phyloP scores from a whole-genome alignment of 1,284 basidiomycete species.

The Cutaneotrichosporon curvatum region DNA sequence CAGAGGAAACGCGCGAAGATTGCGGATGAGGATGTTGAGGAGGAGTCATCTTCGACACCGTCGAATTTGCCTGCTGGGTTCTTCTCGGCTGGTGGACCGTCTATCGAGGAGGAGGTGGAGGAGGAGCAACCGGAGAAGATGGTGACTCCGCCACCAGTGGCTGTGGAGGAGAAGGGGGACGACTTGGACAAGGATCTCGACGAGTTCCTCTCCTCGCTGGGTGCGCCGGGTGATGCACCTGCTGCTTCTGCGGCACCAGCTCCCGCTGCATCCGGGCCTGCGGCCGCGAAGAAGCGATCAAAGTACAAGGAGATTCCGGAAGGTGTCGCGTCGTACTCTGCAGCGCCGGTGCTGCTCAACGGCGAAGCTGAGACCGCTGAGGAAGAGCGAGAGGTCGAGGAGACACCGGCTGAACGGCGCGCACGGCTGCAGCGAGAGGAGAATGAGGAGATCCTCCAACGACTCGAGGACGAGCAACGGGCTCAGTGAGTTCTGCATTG shows the following conservation, averaged over 20 bases:
- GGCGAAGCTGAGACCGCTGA: conserved; percentile 8
- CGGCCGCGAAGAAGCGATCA: conserved; percentile 7
- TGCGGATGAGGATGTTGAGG: conserved; percentile 18
- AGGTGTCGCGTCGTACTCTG: conserved; percentile 40
- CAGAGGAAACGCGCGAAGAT: conserved; percentile 22
- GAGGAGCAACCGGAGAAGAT: background rate
- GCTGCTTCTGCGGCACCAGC: background rate
- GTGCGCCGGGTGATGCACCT: conserved; percentile 17
- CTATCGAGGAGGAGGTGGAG: conserved; percentile 1
- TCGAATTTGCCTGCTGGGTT: conserved; percentile 30
- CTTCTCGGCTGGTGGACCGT: conserved; percentile 27
- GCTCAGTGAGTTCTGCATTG: conserved; percentile 41
- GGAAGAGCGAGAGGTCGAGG: conserved; percentile 32
- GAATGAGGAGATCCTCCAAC: conserved; percentile 43
- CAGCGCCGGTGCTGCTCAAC: conserved; percentile 36
- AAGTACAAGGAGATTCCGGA: conserved; percentile 23
- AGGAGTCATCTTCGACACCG: background rate
- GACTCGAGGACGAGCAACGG: conserved; percentile 44
- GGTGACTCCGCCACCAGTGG: too few relatives aligned
- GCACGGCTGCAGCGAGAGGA: conserved; percentile 40
- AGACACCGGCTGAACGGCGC: conserved; percentile 39
- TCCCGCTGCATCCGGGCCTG: conserved; percentile 7
- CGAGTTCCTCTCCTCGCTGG: conserved; percentile 43
- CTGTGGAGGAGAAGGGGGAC: background rate
- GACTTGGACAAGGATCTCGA: conserved; percentile 32